phyloP scores from a whole-genome alignment of 2,329 filamentous ascomycete species.

The Pseudocercospora cruenta region DNA sequence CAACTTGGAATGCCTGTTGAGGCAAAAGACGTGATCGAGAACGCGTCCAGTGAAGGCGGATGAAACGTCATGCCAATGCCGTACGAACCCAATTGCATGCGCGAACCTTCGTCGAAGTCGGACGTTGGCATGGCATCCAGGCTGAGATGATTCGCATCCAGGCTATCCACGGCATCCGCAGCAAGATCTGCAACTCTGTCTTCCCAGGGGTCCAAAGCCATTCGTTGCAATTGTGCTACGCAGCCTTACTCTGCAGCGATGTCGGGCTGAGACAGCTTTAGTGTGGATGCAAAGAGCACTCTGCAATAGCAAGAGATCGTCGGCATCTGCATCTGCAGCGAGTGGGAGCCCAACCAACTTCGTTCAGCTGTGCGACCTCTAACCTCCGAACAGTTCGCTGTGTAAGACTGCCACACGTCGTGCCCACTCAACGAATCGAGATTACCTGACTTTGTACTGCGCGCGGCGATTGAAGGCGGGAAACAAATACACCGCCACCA shows the following conservation, averaged over 20 bases:
- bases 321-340: too few relatives aligned
- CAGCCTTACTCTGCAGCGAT: neutral
- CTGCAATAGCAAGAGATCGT: neutral
- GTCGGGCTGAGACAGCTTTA: neutral
- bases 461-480: neutral
- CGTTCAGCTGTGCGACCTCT: neutral
- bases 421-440: neutral
- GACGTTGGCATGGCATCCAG: neutral
- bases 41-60: neutral
- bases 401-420: neutral
- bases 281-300: neutral
- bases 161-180: conserved; percentile 1
- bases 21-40: neutral
- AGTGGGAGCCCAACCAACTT: neutral
- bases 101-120: neutral
- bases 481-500: neutral
- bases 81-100: neutral
- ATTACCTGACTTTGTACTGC: neutral
- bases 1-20: neutral
- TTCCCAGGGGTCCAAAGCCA: neutral
- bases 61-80: neutral
- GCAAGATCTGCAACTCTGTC: neutral
- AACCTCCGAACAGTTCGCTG: neutral
- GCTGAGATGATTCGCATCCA: neutral
- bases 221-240: neutral